phyloP scores from a whole-genome alignment of 106 monocot species.

The Dendrobium chrysotoxum region DNA sequence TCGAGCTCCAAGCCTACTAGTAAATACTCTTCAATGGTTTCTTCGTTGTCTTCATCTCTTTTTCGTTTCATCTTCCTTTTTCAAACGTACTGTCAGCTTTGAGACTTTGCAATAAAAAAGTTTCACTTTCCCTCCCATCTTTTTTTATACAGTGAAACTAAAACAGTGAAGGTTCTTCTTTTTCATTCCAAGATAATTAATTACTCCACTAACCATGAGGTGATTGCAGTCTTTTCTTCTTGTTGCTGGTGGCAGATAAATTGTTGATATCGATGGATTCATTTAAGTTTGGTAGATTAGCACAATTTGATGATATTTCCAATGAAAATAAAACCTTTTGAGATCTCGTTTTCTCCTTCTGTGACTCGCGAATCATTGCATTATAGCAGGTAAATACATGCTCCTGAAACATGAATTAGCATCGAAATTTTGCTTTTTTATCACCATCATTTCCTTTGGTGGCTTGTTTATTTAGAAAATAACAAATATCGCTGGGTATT shows the following conservation, averaged over 20 bases:
- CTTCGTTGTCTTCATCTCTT: background rate
- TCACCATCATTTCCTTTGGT: background rate
- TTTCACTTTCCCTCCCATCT: background rate
- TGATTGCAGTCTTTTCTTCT: constrained; percentile 14
- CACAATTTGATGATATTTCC: constrained; percentile 7
- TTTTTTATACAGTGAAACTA: background rate
- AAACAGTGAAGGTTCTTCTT: background rate
- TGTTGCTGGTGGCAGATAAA: background rate
- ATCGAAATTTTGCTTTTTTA: background rate
- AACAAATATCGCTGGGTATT: background rate
- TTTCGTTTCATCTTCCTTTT: background rate
- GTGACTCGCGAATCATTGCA: constrained; percentile 32
- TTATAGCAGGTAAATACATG: constrained; percentile 37
- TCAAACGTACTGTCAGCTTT: background rate
- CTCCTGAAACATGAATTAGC: constrained; percentile 17
- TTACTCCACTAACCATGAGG: background rate
- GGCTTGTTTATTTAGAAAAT: background rate
- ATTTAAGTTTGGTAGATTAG: constrained; percentile 2
- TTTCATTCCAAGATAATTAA: background rate
- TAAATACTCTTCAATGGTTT: constrained; percentile 4
- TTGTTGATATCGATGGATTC: background rate
- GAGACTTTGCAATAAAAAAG: background rate
- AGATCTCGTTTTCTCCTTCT: constrained; percentile 15
- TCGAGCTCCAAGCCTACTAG: background rate
- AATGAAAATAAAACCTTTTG: constrained; percentile 11